phyloP scores from a whole-genome alignment of 1,139 yeast species.

The Nakaseomyces uthaithaninus region DNA sequence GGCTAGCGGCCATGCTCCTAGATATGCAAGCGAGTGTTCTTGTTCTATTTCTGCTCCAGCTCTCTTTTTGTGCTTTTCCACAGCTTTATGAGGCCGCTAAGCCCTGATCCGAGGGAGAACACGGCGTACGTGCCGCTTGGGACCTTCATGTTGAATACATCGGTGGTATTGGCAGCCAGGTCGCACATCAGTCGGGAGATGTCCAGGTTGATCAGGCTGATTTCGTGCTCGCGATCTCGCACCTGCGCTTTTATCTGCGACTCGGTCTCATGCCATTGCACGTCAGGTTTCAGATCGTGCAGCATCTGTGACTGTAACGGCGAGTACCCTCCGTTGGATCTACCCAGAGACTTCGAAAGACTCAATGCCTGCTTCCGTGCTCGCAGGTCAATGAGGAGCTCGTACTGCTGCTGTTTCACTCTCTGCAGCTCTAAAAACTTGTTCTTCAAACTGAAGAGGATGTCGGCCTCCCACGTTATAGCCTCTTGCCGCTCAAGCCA shows the following conservation, averaged over 20 bases:
- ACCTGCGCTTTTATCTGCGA: slow-evolving; percentile 24
- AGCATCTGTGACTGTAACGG: slow-evolving; percentile 30
- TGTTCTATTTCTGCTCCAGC: not conserved
- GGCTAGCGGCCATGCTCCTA: no score
- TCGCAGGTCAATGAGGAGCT: slow-evolving; percentile 33
- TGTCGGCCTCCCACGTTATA: slow-evolving; percentile 58
- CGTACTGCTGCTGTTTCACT: slow-evolving; percentile 37
- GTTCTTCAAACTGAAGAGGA: slow-evolving; percentile 46
- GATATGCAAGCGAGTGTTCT: not conserved
- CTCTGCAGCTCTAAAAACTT: slow-evolving; percentile 37
- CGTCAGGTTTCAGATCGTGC: slow-evolving; percentile 26
- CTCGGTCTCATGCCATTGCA: slow-evolving; percentile 10
- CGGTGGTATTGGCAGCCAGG: slow-evolving; percentile 38
- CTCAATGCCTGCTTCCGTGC: slow-evolving; percentile 31
- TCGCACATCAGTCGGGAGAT: slow-evolving; percentile 36
- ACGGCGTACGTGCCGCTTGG: slow-evolving; percentile 30
- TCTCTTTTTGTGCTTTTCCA: slow-evolving; percentile 25
- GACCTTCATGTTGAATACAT: slow-evolving; percentile 34
- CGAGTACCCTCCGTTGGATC: slow-evolving; percentile 13
- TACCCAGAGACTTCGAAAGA: slow-evolving; percentile 16
- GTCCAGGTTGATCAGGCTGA: slow-evolving; percentile 33
- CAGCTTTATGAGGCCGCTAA: slow-evolving; percentile 36
- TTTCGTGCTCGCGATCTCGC: slow-evolving; percentile 30
- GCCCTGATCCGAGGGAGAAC: slow-evolving; percentile 35
- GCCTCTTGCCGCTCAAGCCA: slow-evolving; percentile 47